Base-by-base conservation (phyloP, 108 stramenopile species). In the Skeletonema tropicum region DNA sequence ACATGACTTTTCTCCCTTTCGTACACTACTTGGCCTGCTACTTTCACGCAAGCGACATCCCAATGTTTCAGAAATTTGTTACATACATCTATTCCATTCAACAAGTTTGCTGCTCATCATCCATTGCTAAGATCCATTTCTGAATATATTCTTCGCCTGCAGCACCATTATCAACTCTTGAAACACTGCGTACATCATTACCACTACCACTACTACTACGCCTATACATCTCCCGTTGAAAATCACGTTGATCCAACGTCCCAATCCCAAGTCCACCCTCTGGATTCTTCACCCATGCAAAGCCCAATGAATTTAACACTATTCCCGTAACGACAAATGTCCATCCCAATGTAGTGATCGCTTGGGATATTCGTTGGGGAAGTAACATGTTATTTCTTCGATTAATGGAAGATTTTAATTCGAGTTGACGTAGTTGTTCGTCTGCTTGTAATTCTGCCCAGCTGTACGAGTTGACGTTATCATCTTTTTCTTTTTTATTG, bases 191-290 rank as follows among this genome's bases (percentile, higher is more conserved):
- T 55, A 9, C 52, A 55, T 55, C 19, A 10, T 10, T 6, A 9
- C 6, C 23, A 55, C 52, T 21, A 23, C 21, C 8, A 52, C 3
- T 6, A 23, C 7, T 21, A 49, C n/a, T 23, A 25, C 52, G 52
- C 8, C 52, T 55, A 55, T 55, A 55, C 61, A 75, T 25, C 38
- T 75, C 74, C 38, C 29, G 1, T 57, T 75, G 74, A 60, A 75
- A 75, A 26, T 81, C 73, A 52, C 80, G 42, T 55, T 75, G 57
- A 36, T 81, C 63, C 21, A 81, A 52, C 3, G 72, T 81, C 6
- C 80, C 80, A 57, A 81, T 65, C 0, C 80, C 73, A 41, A 81
- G 69, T 15, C 80, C 80, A 12, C 80, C 80, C 61, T 62, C 32
- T n/a, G 80, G 64, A 39, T 74, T 63, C 11, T 41, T 32, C 30